phyloP scores from a whole-genome alignment of 2,329 filamentous ascomycete species.

The Phoma sp. region DNA sequence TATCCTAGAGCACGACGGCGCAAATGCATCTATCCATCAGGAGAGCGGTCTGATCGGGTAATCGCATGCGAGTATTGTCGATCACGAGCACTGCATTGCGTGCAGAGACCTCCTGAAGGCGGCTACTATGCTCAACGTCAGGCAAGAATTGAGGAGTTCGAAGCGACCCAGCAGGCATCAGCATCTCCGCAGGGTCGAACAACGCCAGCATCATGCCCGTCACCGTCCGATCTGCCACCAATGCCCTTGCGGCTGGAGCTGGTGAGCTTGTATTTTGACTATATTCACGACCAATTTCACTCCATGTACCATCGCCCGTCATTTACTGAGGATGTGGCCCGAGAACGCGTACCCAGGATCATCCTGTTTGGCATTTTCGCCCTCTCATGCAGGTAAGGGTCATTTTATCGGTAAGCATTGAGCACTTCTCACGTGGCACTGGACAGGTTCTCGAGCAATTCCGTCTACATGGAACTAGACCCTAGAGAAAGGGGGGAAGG shows the following conservation, averaged over 20 bases:
- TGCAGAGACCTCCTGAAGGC: slow-evolving; percentile 32
- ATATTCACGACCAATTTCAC: slow-evolving; percentile 36
- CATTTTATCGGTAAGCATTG: neutral
- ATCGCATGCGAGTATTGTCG: slow-evolving; percentile 30
- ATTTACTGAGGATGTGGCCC: slow-evolving; percentile 27
- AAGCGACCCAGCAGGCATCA: slow-evolving; percentile 12
- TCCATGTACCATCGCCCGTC: slow-evolving; percentile 33
- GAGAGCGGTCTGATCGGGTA: slow-evolving; percentile 16
- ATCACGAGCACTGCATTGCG: slow-evolving; percentile 27
- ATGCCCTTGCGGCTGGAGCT: slow-evolving; percentile 26
- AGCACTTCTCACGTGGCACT: neutral
- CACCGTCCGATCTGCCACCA: slow-evolving; percentile 20
- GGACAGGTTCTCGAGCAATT: slow-evolving; percentile 23
- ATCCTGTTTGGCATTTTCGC: slow-evolving; percentile 32
- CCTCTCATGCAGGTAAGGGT: slow-evolving; percentile 27
- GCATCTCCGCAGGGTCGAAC: neutral
- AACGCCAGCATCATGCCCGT: slow-evolving; percentile 13
- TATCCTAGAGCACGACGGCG: slow-evolving; percentile 29
- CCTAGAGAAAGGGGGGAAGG: slow-evolving; percentile 27
- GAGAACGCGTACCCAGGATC: slow-evolving; percentile 24
- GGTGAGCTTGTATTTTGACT: slow-evolving; percentile 33
- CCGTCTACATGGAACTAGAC: slow-evolving; percentile 22
- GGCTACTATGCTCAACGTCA: slow-evolving; percentile 34
- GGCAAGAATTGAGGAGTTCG: slow-evolving; percentile 22
- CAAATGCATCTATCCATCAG: slow-evolving; percentile 31